Percentiles rank a stretch among this genome's conserved stretches.
phyloP scores from a whole-genome alignment of 306 rosid species.

The Argentina anserina region DNA sequence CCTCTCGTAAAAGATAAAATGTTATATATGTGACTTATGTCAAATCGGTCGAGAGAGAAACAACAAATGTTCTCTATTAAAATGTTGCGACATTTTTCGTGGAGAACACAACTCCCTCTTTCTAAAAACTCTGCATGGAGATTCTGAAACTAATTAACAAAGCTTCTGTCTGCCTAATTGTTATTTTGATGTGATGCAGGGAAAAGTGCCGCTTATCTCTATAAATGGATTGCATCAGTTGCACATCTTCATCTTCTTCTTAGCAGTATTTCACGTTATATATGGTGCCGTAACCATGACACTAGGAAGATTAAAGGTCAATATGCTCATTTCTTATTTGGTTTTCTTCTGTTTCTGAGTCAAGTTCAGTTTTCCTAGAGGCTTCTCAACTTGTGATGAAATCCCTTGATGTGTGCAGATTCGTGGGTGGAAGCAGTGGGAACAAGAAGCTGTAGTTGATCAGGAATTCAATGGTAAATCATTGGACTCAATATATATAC shows the following conservation, averaged over 20 bases:
- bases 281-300: slow-evolving; percentile 80
- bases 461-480: slow-evolving; percentile 60
- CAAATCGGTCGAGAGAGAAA: too few relatives aligned
- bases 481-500: not conserved
- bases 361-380: not conserved
- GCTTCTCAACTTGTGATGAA: not conserved
- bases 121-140: too few relatives aligned
- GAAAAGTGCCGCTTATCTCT: slow-evolving; percentile 64
- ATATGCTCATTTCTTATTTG: not conserved
- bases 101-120: too few relatives aligned
- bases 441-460: slow-evolving; percentile 38
- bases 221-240: slow-evolving; percentile 73
- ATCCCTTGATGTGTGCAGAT: slow-evolving; percentile 36
- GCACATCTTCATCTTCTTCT: slow-evolving; percentile 91
- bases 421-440: slow-evolving; percentile 87
- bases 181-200: slow-evolving; percentile 40
- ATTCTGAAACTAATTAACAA: not conserved
- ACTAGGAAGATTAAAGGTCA: slow-evolving; percentile 84
- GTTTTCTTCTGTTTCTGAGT: slow-evolving; percentile 4
- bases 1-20: too few relatives aligned
- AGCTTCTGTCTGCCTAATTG: not conserved
- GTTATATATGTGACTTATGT: too few relatives aligned
- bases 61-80: too few relatives aligned
- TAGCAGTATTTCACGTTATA: slow-evolving; percentile 81
- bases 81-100: too few relatives aligned